Conservation (phyloP, 768 basidiomycete species). For the Rhizopogon salebrosus region DNA sequence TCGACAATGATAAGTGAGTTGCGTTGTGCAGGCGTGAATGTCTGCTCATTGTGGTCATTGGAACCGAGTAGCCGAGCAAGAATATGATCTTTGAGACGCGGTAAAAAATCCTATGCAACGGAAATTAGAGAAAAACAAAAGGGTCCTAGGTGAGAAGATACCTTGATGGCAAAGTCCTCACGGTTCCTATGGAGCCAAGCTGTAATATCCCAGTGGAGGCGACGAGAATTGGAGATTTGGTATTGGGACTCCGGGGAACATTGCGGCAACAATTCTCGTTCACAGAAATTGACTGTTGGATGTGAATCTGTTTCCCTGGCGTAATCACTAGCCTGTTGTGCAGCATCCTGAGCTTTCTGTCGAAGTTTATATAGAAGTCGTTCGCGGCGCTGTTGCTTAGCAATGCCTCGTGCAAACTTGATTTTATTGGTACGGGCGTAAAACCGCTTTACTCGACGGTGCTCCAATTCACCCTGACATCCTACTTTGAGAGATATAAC, state of each 20-base stretch:
- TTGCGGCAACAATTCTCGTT: conserved; percentile 6
- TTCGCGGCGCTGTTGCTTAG: conserved; percentile 13
- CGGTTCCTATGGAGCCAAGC: conserved; percentile 1
- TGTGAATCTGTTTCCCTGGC: not conserved
- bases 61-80: conserved; percentile 1
- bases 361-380: conserved; percentile 1
- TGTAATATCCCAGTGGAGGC: conserved; percentile 8
- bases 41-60: conserved; percentile 7
- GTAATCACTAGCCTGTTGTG: not conserved
- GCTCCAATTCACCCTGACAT: conserved; percentile 31
- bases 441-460: conserved; percentile 29
- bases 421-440: conserved; percentile 32
- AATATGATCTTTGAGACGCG: conserved; percentile 7
- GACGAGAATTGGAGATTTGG: conserved; percentile 15
- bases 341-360: conserved; percentile 11
- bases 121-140: not conserved
- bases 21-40: conserved; percentile 19
- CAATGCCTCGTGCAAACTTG: conserved; percentile 21
- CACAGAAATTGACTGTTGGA: not conserved
- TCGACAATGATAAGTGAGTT: conserved; percentile 15
- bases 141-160: not conserved
- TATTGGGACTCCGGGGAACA: conserved; percentile 3
- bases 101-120: conserved; percentile 27
- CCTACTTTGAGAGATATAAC: not conserved
- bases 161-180: conserved; percentile 23